Percentiles rank a stretch among this genome's conserved stretches.
Conservation (phyloP, 805 yeast genomes). For the Kodamaea kakaduensis region DNA sequence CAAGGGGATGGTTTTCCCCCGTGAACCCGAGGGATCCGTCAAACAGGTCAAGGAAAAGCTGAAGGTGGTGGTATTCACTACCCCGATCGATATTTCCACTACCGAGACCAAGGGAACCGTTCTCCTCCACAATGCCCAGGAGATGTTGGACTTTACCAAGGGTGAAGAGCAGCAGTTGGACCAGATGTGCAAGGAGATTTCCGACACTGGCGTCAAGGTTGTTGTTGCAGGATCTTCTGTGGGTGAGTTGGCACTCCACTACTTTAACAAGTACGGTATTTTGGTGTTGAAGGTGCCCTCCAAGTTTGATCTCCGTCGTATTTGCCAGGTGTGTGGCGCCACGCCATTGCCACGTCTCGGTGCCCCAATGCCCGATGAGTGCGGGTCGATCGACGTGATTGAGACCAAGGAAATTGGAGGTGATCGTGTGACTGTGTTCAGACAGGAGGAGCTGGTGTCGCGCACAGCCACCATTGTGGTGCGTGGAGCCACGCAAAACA, state of each 20-base stretch:
- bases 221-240: constrained; percentile 92
- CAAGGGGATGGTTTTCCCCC: constrained; percentile 97
- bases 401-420: constrained; percentile 96
- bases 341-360: constrained; percentile 92
- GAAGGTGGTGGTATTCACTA: constrained; percentile 88
- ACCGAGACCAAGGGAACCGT: constrained; percentile 99
- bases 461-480: constrained; percentile 86
- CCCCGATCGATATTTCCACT: constrained; percentile 90
- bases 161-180: constrained; percentile 96
- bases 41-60: constrained; percentile 58
- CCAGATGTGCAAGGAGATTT: constrained; percentile 73
- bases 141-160: constrained; percentile 91
- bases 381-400: constrained; percentile 82
- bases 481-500: constrained; percentile 95
- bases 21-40: constrained; percentile 92
- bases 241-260: constrained; percentile 91
- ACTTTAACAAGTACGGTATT: constrained; percentile 79
- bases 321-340: constrained; percentile 96
- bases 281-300: constrained; percentile 86
- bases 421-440: constrained; percentile 90
- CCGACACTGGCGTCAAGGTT: constrained; percentile 80
- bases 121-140: constrained; percentile 89
- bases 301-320: constrained; percentile 89
- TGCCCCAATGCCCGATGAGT: constrained; percentile 92
- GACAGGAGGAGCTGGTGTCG: constrained; percentile 64